Conservation (phyloP, 1,139 yeast species). For the Taphrina confusa region DNA sequence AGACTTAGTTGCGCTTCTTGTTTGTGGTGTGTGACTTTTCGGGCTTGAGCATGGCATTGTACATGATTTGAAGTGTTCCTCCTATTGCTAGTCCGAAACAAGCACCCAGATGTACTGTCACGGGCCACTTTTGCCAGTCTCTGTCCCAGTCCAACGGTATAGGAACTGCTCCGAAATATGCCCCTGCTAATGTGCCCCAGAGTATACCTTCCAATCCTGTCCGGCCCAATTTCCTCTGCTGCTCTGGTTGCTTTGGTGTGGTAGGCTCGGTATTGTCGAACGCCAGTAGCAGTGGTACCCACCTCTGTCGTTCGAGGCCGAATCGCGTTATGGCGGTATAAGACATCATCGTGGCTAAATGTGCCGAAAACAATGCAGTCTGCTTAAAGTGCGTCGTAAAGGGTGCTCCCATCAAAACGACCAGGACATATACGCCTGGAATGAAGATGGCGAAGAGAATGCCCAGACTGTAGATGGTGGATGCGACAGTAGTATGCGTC, state of each 20-base stretch:
- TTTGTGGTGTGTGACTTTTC: neutral
- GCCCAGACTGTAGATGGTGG: slow-evolving; percentile 1
- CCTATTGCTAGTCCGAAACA: slow-evolving; percentile 73
- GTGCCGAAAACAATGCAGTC: slow-evolving; percentile 5
- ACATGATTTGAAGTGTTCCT: neutral
- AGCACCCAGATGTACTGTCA: slow-evolving; percentile 79
- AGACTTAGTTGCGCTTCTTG: neutral
- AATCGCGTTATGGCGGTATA: neutral
- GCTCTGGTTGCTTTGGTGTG: neutral
- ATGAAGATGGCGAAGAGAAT: neutral
- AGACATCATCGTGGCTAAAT: slow-evolving; percentile 1
- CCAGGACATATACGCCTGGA: slow-evolving; percentile 4
- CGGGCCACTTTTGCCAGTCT: slow-evolving; percentile 98
- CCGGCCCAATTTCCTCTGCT: neutral
- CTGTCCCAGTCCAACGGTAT: slow-evolving; percentile 98
- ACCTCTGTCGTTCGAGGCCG: neutral
- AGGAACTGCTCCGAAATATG: slow-evolving; percentile 92
- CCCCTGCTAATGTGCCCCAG: slow-evolving; percentile 61
- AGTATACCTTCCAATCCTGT: slow-evolving; percentile 15
- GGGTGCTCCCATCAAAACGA: slow-evolving; percentile 32
- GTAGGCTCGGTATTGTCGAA: neutral
- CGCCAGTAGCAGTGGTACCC: neutral
- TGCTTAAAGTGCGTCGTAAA: slow-evolving; percentile 12
- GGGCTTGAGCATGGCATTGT: neutral
- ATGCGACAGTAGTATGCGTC: neutral